These are phyloP conservation scores for Pleomassaria siparia DNA, from an alignment of 2,329 filamentous ascomycete genomes.

Conservation along the genomic window DNA sequence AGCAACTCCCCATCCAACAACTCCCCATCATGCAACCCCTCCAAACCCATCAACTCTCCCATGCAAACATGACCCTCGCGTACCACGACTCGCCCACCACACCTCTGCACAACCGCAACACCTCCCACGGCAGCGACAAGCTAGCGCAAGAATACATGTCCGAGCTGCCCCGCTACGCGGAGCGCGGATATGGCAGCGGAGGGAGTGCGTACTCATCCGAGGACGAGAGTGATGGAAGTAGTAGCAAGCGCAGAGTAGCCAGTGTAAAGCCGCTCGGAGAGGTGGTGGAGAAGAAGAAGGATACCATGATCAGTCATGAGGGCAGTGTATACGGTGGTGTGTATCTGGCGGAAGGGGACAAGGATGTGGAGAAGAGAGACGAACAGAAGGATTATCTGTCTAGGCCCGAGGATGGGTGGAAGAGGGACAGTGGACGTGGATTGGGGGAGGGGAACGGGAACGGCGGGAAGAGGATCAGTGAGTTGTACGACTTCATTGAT, in stretches of 20 bases:
- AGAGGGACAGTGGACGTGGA: neutral
- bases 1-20: too few species aligned
- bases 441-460: neutral
- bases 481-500: neutral
- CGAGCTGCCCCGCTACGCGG: constrained; percentile 21
- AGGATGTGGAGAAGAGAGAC: neutral
- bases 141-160: constrained; percentile 29
- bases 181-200: constrained; percentile 17
- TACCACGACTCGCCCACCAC: constrained; percentile 3
- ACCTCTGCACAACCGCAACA: constrained; percentile 16
- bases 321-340: neutral
- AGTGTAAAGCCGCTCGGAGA: too few species aligned
- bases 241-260: too few species aligned
- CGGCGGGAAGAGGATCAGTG: neutral
- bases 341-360: neutral
- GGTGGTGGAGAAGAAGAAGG: too few species aligned
- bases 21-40: too few species aligned
- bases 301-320: too few species aligned
- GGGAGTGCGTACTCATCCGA: neutral
- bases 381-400: neutral
- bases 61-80: neutral
- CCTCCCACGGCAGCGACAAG: constrained; percentile 19
- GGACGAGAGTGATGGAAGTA: neutral
- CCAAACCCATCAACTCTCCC: neutral
- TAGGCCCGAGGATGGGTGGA: neutral